A percentile compares a stretch with the other conserved stretches of the same genome.
Conservation (phyloP, 805 yeast genomes). For the Starmerella apis region DNA sequence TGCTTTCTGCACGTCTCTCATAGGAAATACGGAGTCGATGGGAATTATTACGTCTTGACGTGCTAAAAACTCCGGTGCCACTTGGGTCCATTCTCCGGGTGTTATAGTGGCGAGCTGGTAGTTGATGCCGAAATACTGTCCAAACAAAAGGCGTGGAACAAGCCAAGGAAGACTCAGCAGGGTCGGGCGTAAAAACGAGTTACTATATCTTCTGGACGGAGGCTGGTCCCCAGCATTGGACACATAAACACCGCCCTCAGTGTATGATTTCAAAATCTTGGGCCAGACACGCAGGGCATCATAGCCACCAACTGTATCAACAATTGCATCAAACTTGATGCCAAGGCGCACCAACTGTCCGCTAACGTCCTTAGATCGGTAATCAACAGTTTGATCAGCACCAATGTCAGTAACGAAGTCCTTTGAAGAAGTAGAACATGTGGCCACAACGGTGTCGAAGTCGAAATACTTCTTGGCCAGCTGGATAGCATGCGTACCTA, state of each 20-base stretch:
- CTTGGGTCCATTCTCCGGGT: not conserved
- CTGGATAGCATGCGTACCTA: constrained; percentile 49
- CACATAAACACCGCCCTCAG: constrained; percentile 3
- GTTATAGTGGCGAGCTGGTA: not conserved
- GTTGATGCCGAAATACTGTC: not conserved
- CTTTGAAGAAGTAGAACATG: constrained; percentile 44
- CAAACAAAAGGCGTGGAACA: not conserved
- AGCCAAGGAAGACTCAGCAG: not conserved
- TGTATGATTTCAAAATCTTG: constrained; percentile 34
- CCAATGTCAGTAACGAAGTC: constrained; percentile 42
- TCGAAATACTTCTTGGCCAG: constrained; percentile 42
- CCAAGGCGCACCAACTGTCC: constrained; percentile 3
- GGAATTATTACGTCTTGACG: not conserved
- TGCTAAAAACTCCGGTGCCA: not conserved
- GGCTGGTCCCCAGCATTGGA: constrained; percentile 1
- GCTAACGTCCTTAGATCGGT: constrained; percentile 7
- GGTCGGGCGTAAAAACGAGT: not conserved
- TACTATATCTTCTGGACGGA: not conserved
- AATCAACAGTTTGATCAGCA: constrained; percentile 39
- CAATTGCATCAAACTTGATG: constrained; percentile 43
- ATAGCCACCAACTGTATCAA: constrained; percentile 56
- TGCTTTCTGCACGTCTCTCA: not conserved
- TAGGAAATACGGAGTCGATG: constrained; percentile 2
- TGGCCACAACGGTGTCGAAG: constrained; percentile 45
- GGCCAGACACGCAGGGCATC: constrained; percentile 40